Evolutionary conservation across 257 asterid species (phyloP).

Genomic region (Voacanga thouarsii): DNA sequence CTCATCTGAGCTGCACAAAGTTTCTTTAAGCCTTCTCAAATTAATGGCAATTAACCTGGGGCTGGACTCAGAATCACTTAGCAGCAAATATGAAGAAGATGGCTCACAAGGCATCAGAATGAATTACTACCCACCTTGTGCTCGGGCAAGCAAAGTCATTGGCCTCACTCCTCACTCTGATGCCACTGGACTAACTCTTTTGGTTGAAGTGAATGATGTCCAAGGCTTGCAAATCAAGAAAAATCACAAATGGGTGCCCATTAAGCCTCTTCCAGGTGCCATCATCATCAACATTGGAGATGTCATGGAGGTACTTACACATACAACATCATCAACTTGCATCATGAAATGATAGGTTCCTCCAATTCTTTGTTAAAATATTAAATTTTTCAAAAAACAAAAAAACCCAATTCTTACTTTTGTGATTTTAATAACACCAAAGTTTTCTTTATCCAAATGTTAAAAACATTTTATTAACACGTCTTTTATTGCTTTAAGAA

Average conservation of each 20-base stretch:
- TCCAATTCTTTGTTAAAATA: too few species aligned
- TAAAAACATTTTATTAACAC: too few species aligned
- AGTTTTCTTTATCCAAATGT: too few species aligned
- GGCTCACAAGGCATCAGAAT: slow-evolving; percentile 40
- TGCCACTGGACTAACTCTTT: slow-evolving; percentile 33
- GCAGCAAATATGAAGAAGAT: slow-evolving; percentile 22
- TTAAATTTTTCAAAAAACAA: too few species aligned
- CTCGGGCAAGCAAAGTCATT: slow-evolving; percentile 30
- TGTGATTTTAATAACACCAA: too few species aligned
- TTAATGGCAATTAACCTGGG: slow-evolving; percentile 34
- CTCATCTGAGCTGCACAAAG: slow-evolving; percentile 26
- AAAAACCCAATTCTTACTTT: too few species aligned
- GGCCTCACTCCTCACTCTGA: slow-evolving; percentile 41
- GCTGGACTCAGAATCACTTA: slow-evolving; percentile 22
- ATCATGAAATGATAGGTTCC: too few species aligned
- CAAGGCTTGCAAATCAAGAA: slow-evolving; percentile 36
- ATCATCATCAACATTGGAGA: slow-evolving; percentile 37
- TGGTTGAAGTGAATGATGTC: slow-evolving; percentile 29
- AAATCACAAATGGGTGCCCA: slow-evolving; percentile 28
- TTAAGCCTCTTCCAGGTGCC: slow-evolving; percentile 26
- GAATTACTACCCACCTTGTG: slow-evolving; percentile 42
- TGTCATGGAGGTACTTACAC: slow-evolving; percentile 25
- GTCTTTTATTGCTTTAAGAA: too few species aligned
- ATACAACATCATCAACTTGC: too few species aligned
- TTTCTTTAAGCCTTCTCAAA: slow-evolving; percentile 20